phyloP scores from a whole-genome alignment of 352 stramenopile species.

The Elongisporangium anandrum region DNA sequence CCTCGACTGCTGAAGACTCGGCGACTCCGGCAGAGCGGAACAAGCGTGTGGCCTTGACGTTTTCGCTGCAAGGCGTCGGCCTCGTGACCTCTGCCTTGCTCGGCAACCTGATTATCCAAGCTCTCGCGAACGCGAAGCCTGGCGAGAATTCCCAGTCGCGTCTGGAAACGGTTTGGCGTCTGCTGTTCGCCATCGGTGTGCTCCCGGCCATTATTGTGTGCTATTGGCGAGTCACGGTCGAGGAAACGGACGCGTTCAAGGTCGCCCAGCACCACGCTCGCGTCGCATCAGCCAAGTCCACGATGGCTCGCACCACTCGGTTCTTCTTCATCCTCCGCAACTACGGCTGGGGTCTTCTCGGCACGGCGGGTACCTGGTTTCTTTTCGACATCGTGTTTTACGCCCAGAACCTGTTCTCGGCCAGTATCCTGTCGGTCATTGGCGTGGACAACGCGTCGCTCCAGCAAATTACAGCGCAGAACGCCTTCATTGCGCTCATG shows the following conservation, averaged over 20 bases:
- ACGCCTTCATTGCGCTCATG: conserved; percentile 27
- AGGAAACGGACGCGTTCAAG: conserved; percentile 47
- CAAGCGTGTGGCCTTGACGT: conserved; percentile 28
- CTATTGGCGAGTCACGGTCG: conserved; percentile 45
- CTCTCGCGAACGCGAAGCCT: conserved; percentile 16
- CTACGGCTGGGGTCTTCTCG: conserved; percentile 28
- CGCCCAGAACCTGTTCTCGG: conserved; percentile 50
- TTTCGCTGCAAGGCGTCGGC: conserved; percentile 37
- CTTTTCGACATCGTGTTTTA: conserved; percentile 70
- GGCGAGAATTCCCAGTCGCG: conserved; percentile 22
- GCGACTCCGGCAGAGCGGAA: conserved; percentile 19
- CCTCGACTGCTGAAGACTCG: conserved; percentile 30
- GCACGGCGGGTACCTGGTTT: too few species aligned
- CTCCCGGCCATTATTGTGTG: conserved; percentile 39
- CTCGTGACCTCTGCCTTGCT: conserved; percentile 22
- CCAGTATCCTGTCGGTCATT: conserved; percentile 31
- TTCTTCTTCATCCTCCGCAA: conserved; percentile 31
- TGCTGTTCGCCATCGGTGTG: conserved; percentile 44
- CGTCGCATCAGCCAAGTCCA: too few species aligned
- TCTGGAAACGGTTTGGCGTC: conserved; percentile 47
- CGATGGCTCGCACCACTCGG: conserved; percentile 1
- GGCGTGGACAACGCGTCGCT: conserved; percentile 27
- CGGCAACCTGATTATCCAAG: conserved; percentile 28
- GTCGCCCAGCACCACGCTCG: conserved; percentile 9
- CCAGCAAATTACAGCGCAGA: conserved; percentile 29